phyloP scores from a whole-genome alignment of 2,329 filamentous ascomycete genomes.

The Dendrostoma leiphaemia region DNA sequence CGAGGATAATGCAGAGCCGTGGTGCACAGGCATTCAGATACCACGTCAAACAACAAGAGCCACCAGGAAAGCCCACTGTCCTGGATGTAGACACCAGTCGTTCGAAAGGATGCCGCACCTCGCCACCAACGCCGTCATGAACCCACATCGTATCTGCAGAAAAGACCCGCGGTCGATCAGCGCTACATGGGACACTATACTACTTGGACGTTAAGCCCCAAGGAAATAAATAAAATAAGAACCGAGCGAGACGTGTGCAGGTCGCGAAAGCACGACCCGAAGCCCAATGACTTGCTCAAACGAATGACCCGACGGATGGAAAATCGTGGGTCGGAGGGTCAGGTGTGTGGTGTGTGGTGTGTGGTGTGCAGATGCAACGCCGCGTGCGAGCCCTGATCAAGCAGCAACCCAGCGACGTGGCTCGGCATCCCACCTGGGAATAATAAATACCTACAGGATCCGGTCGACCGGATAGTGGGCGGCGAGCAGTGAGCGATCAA shows the following conservation, averaged over 20 bases:
- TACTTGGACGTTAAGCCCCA: neutral
- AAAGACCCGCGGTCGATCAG: neutral
- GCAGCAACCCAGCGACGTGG: neutral
- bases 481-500: no score
- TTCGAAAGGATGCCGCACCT: neutral
- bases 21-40: no score
- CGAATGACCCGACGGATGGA: no score
- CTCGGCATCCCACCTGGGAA: neutral
- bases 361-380: no score
- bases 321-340: no score
- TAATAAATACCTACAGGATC: neutral
- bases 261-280: no score
- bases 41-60: neutral
- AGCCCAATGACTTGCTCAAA: no score
- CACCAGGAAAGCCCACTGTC: neutral
- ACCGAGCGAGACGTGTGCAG: neutral
- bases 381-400: neutral
- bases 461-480: neutral
- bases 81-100: neutral
- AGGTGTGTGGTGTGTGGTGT: no score
- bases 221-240: neutral
- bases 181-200: neutral
- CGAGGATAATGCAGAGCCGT: no score
- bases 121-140: slow-evolving; percentile 6
- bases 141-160: neutral